Evolutionary conservation across 2,329 filamentous ascomycete species (phyloP), one percentile per base, ranked within the genome.

Genomic region (Arthrinium puccinioides): DNA sequence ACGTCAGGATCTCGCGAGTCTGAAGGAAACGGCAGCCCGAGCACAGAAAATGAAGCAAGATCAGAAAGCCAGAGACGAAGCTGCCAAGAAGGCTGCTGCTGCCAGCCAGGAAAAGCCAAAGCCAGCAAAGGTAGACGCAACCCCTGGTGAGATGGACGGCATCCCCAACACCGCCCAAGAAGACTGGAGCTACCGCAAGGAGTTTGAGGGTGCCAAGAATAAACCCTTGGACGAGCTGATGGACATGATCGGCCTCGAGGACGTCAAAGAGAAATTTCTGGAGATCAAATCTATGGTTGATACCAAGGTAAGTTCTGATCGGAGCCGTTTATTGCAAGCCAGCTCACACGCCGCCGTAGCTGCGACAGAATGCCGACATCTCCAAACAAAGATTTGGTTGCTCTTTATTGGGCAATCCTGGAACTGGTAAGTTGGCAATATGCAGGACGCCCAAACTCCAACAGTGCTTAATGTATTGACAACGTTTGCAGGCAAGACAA

Each of bases 331-430:
- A 36, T 27, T 11, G 4, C 5, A n/a, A 14, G 6, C 9, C 4
- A 9, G 16, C 13, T 28, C 15, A 26, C 24, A 11, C 6, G 10
- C 16, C 9, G 9, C 6, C 15, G 10, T 14, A 37, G 29, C 15
- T 78, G 0, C 66, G 78, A 0, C 84, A 87, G 51, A 61, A 62
- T 0, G 57, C 74, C 0, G 66, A 76, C 2, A 52, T 84, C 0
- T 62, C 58, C 1, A 58, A 63, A 0, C 79, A 87, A 42, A 63
- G 84, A 2, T 78, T 82, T 36, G 74, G 80, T 7, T 70, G 73
- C 1, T 69, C 70, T 0, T 57, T 89, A 4, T 59, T 88, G 0
- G 84, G 84, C 0, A 89, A 88, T 47, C 84, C 84, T 0, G 84
- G 85, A 4, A 88, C 84, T 39, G 82, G 81, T 74, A 58, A 53